Evolutionary conservation across 139 green algal species (phyloP).

Genomic region (Dunaliella primolecta): DNA sequence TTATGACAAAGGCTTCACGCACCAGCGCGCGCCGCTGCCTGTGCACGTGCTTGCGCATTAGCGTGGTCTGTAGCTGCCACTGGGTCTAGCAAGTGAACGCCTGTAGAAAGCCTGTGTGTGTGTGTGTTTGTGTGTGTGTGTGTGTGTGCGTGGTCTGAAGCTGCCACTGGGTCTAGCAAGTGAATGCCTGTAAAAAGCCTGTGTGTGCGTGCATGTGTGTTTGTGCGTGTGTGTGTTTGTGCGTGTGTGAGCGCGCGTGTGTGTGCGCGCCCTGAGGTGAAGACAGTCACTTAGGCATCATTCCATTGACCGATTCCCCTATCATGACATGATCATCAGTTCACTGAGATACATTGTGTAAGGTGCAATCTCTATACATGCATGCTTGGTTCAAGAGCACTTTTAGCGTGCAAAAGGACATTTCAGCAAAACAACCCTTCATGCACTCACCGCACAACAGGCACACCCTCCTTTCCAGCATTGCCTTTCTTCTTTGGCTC

Average conservation of each 20-base stretch:
- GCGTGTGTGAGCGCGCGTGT: too few relatives aligned
- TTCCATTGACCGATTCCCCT: background rate
- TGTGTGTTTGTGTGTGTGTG: too few relatives aligned
- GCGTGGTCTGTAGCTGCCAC: background rate
- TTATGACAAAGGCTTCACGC: too few relatives aligned
- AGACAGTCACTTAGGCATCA: background rate
- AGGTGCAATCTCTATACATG: background rate
- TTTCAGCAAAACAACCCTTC: too few relatives aligned
- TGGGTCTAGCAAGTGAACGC: conserved; percentile 9
- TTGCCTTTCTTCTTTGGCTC: background rate
- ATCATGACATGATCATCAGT: background rate
- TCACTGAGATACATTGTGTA: background rate
- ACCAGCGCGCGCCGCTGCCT: background rate
- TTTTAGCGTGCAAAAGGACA: too few relatives aligned
- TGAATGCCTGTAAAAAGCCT: conserved; percentile 2
- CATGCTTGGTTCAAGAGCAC: too few relatives aligned
- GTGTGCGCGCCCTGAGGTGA: too few relatives aligned
- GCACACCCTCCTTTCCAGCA: background rate
- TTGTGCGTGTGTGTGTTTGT: too few relatives aligned
- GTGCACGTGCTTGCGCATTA: background rate
- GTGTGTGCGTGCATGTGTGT: too few relatives aligned
- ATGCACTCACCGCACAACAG: background rate
- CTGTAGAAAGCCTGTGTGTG: conserved; percentile 1
- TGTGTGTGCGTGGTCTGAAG: too few relatives aligned
- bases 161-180: background rate